phyloP scores from a whole-genome alignment of 108 stramenopile genomes.

The Cyclotella baltica region DNA sequence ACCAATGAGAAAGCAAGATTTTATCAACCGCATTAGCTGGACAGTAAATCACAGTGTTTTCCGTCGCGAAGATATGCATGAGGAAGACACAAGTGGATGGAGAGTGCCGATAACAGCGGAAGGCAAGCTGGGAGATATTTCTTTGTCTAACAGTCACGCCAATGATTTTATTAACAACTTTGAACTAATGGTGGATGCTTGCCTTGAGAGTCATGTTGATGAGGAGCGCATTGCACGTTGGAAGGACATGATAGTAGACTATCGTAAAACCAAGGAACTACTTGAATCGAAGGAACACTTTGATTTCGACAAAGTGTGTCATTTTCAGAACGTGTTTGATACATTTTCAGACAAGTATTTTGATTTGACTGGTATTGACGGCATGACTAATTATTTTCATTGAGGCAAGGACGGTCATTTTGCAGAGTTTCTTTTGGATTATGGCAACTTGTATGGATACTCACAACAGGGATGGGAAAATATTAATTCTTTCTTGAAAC shows the following conservation, averaged over 20 bases:
- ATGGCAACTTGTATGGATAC: too few relatives aligned
- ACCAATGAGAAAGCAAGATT: neutral
- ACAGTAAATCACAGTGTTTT: neutral
- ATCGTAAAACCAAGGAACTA: neutral
- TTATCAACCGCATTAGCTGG: neutral
- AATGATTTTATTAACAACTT: neutral
- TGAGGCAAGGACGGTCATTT: neutral
- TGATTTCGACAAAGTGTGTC: neutral
- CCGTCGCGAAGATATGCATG: neutral
- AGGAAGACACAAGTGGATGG: neutral
- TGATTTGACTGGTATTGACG: neutral
- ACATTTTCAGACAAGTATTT: neutral
- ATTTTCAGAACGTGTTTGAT: neutral
- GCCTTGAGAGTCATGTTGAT: neutral
- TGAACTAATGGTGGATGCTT: neutral
- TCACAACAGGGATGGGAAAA: too few relatives aligned
- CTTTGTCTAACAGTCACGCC: neutral
- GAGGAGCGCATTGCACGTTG: neutral
- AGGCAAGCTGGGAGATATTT: neutral
- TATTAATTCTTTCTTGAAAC: neutral
- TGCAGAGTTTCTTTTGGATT: too few relatives aligned
- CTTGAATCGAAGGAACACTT: neutral
- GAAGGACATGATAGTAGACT: neutral
- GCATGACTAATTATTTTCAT: neutral
- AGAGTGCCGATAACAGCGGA: neutral